These are phyloP conservation scores for Brassica rapa DNA, from an alignment of 345 rosid genomes.

Conservation along the genomic window DNA sequence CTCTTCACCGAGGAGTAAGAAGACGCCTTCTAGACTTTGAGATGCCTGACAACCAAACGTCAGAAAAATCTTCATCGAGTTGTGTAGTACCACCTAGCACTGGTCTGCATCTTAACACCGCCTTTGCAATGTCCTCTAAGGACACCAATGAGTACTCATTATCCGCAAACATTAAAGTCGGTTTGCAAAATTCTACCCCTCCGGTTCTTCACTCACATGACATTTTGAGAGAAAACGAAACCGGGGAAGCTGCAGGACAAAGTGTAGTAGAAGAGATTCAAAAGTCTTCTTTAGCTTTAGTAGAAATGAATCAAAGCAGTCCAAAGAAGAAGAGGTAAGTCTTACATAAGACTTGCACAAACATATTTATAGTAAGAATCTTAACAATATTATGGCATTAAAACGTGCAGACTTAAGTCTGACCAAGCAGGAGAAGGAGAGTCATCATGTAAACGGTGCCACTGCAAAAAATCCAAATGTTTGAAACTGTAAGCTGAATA, in stretches of 20 bases:
- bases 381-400: conserved; percentile 6
- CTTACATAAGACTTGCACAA: neutral
- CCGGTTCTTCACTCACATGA: conserved; percentile 27
- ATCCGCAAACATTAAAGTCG: conserved; percentile 40
- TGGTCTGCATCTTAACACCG: conserved; percentile 88
- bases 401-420: conserved; percentile 57
- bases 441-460: conserved; percentile 76
- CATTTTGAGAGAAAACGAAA: conserved; percentile 50
- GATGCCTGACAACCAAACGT: conserved; percentile 42
- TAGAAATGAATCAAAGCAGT: conserved; percentile 52
- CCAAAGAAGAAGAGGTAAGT: conserved; percentile 78
- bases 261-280: conserved; percentile 44
- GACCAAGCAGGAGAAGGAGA: conserved; percentile 64
- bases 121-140: conserved; percentile 52
- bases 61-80: conserved; percentile 42
- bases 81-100: conserved; percentile 68
- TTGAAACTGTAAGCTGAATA: conserved; percentile 85
- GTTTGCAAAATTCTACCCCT: conserved; percentile 40
- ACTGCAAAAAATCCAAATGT: conserved; percentile 94
- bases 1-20: conserved; percentile 64
- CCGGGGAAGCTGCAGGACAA: conserved; percentile 14
- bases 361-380: neutral
- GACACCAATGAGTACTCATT: conserved; percentile 45
- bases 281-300: conserved; percentile 23
- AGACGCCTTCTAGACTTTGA: conserved; percentile 95